Base-by-base conservation (phyloP, 2,329 filamentous ascomycete genomes). In the Pseudogymnoascus sp. region DNA sequence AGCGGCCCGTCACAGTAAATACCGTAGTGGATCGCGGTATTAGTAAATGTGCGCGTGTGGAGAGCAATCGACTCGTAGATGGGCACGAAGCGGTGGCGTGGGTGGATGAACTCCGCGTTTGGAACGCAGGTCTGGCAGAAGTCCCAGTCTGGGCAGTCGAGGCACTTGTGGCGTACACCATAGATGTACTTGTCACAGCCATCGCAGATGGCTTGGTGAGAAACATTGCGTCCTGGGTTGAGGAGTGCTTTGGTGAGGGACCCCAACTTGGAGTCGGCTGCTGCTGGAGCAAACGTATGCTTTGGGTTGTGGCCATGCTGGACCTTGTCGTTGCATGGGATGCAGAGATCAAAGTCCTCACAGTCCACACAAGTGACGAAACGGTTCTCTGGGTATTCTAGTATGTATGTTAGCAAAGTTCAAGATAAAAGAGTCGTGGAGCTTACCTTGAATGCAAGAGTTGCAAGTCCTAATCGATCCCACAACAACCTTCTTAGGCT, bases 101-200 rank as follows among this genome's bases (percentile, higher is more conserved):
- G 85, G 74, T 99, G 95, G 60, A 83, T 85, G 70, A 85, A 81
- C 65, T 77, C 75, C 50, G 90, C 88, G 68, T 82, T 84, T 69
- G 81, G 77, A 64, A 91, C 76, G 76, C 95, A 99, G 7, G 84
- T 79, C 23, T 83, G 82, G 80, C 94, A 99, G 78, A 90, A 97
- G 72, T 99, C 94, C 89, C 91, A 99, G 75, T 99, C 94, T 47
- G 95, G 94, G 79, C 94, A 99, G 74, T 91, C 88, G 67, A 97
- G 81, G 75, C 94, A 99, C 82, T 99, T 99, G 84, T 97, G 89
- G 69, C 94, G 93, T 63, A 96, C 82, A 69, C 94, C 95, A 69
- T 83, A 81, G 71, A 99, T 94, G 74, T 85, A 86, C 82, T 85
- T 88, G 70, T 97, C 90, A 75, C 95, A 99, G 42, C 91, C 91